Percentiles rank a stretch among this genome's conserved stretches.
Conservation (phyloP, 305 asterid species). For the Nicotiana rustica region DNA sequence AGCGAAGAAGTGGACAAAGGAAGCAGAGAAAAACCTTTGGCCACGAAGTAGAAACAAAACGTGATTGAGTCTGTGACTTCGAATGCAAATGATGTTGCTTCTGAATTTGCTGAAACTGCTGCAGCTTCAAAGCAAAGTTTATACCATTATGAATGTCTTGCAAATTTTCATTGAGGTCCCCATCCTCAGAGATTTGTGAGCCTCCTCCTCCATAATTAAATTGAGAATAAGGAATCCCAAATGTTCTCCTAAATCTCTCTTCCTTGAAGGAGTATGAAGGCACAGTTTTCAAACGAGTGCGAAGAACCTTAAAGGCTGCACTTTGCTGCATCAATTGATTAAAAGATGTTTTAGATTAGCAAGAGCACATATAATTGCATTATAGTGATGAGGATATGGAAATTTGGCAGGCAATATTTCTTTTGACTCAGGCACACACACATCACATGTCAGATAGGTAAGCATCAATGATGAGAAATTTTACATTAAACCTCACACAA, state of each 20-base stretch:
- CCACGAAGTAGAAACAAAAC: slow-evolving; percentile 55
- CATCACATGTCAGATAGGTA: not conserved
- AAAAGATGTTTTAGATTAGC: slow-evolving; percentile 12
- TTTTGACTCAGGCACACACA: not conserved
- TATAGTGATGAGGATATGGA: not conserved
- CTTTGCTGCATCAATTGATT: slow-evolving; percentile 80
- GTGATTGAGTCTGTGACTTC: slow-evolving; percentile 59
- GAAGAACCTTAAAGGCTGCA: slow-evolving; percentile 91
- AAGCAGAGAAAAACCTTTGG: slow-evolving; percentile 60
- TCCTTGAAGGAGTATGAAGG: slow-evolving; percentile 86
- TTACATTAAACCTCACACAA: too few relatives aligned
- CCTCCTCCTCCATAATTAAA: slow-evolving; percentile 49
- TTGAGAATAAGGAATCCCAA: slow-evolving; percentile 56
- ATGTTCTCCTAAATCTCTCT: slow-evolving; percentile 58
- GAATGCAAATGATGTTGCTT: slow-evolving; percentile 70
- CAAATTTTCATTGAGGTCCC: slow-evolving; percentile 55
- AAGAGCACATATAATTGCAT: not conserved
- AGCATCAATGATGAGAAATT: not conserved
- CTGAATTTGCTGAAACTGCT: slow-evolving; percentile 82
- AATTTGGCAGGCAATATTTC: not conserved
- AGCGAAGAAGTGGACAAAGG: not conserved
- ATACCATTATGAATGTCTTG: slow-evolving; percentile 56
- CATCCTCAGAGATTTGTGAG: slow-evolving; percentile 63
- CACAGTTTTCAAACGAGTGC: slow-evolving; percentile 88
- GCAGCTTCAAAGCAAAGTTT: slow-evolving; percentile 69